Evolutionary conservation across 768 basidiomycete genomes (phyloP).

Genomic region (Termitomyces sp.): DNA sequence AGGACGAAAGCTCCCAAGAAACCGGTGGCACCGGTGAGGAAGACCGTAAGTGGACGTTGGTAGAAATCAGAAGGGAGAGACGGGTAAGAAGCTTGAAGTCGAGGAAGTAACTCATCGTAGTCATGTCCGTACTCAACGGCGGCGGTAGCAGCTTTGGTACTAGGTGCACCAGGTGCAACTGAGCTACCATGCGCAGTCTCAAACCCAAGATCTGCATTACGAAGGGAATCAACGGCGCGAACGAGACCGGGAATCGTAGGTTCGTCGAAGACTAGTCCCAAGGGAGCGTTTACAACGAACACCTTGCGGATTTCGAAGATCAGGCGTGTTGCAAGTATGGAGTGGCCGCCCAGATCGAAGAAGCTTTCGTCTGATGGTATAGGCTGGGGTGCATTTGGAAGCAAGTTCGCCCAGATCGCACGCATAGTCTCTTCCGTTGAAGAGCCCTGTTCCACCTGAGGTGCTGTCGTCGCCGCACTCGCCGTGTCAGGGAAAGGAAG

Average conservation of each 20-base stretch:
- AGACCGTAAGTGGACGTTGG: slow-evolving; percentile 63
- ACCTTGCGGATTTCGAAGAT: slow-evolving; percentile 95
- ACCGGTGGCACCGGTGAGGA: slow-evolving; percentile 96
- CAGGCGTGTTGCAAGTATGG: slow-evolving; percentile 94
- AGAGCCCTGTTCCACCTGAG: slow-evolving; percentile 38
- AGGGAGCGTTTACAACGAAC: slow-evolving; percentile 86
- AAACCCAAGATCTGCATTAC: slow-evolving; percentile 75
- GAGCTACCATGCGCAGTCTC: slow-evolving; percentile 4
- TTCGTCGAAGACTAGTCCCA: slow-evolving; percentile 88
- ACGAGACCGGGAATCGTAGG: slow-evolving; percentile 84
- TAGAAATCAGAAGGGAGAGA: slow-evolving; percentile 56
- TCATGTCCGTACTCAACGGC: slow-evolving; percentile 79
- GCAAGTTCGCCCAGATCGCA: slow-evolving; percentile 78
- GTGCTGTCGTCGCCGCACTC: slow-evolving; percentile 43
- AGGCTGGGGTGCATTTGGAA: slow-evolving; percentile 73
- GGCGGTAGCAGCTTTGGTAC: slow-evolving; percentile 20
- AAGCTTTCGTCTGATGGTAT: slow-evolving; percentile 92
- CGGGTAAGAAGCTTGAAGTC: slow-evolving; percentile 59
- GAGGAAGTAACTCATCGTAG: slow-evolving; percentile 55
- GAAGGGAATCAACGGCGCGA: slow-evolving; percentile 67
- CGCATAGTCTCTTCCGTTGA: slow-evolving; percentile 80
- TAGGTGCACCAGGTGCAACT: slow-evolving; percentile 6
- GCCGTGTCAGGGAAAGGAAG: slow-evolving; percentile 98
- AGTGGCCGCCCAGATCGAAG: slow-evolving; percentile 98
- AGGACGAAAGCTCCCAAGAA: slow-evolving; percentile 95